These are phyloP conservation scores for Monilinia polystroma DNA, from an alignment of 2,329 filamentous ascomycete species.

Conservation along the genomic window DNA sequence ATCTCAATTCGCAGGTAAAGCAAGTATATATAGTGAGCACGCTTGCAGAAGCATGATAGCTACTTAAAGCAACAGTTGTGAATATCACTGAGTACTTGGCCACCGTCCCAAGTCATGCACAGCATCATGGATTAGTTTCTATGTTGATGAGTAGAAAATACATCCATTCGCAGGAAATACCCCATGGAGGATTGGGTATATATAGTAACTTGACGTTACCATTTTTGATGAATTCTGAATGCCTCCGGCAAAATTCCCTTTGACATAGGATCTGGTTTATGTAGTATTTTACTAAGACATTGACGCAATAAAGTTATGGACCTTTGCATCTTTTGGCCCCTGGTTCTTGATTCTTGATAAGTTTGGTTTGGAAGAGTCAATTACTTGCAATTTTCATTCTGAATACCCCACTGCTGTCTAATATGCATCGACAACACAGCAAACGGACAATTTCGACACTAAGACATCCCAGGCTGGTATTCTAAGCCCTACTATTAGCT, in stretches of 20 bases:
- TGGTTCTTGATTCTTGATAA: neutral
- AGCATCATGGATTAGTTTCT: neutral
- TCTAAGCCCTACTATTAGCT: slow-evolving; percentile 1
- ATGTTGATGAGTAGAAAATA: neutral
- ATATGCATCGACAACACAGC: slow-evolving; percentile 12
- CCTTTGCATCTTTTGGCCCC: neutral
- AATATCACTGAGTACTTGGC: neutral
- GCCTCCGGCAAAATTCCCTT: no score
- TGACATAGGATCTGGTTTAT: neutral
- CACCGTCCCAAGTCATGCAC: neutral
- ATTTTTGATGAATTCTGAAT: no score
- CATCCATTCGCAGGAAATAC: neutral
- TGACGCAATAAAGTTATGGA: neutral
- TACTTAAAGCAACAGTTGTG: neutral
- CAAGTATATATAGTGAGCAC: no score
- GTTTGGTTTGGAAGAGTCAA: neutral
- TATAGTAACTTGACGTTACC: no score
- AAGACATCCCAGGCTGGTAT: neutral
- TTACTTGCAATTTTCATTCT: neutral
- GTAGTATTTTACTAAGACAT: neutral
- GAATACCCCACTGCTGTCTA: no score
- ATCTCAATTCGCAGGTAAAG: neutral
- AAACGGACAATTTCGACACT: neutral
- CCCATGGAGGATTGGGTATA: neutral
- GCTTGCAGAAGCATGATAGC: neutral